phyloP scores from a whole-genome alignment of 78 protist genomes.

The Mastigamoeba balamuthi region DNA sequence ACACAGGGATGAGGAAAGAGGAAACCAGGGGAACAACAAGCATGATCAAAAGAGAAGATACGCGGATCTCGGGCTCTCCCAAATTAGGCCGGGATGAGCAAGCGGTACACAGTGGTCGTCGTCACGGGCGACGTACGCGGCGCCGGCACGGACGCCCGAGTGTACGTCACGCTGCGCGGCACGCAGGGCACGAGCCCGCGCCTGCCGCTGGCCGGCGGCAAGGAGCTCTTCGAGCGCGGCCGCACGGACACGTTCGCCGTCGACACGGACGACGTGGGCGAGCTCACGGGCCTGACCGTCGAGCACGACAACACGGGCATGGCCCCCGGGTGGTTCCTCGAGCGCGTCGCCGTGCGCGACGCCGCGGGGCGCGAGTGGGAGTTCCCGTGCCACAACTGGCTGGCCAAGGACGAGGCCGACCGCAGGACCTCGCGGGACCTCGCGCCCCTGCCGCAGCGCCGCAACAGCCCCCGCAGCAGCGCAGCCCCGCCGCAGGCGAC shows the following conservation, averaged over 20 bases:
- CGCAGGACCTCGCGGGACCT: not conserved
- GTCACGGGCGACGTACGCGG: not conserved
- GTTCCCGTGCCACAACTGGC: not conserved
- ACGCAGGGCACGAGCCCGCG: not conserved
- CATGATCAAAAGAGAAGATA: too few relatives aligned
- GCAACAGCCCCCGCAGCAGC: not conserved
- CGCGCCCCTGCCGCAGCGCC: not conserved
- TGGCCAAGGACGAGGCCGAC: not conserved
- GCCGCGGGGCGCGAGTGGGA: not conserved
- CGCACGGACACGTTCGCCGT: not conserved
- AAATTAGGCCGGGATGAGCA: too few relatives aligned
- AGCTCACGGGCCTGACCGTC: not conserved
- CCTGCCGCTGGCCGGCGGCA: not conserved
- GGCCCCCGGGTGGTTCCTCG: constrained; percentile 9
- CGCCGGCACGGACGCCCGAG: constrained; percentile 1
- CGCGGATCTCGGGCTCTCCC: too few relatives aligned
- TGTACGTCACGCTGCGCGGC: not conserved
- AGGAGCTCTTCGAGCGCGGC: not conserved
- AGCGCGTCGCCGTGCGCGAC: not conserved
- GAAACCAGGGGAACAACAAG: too few relatives aligned
- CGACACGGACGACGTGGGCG: not conserved
- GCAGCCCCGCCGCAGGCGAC: too few relatives aligned
- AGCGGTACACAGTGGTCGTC: not conserved
- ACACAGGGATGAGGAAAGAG: too few relatives aligned
- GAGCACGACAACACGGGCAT: constrained; percentile 3